Evolutionary conservation across 2,329 filamentous ascomycete species (phyloP), one percentile per base, ranked within the genome.

Genomic region (Xylariaceae sp.): DNA sequence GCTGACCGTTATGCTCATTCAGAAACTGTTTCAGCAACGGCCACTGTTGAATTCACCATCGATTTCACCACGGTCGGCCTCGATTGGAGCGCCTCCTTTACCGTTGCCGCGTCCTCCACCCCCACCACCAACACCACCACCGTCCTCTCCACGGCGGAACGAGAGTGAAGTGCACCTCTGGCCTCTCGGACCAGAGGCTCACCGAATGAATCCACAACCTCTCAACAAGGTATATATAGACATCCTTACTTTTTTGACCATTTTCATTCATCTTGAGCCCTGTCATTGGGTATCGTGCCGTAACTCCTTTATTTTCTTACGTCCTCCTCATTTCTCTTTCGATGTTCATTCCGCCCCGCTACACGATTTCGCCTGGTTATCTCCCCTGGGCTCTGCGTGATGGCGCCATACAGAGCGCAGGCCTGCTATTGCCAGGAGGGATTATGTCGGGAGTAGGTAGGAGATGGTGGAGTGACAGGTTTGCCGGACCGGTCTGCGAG

Each of bases 191-290:
- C 69, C 68, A 69, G 73, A 75, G 71, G 70, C 69, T 69, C 69
- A 67, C 71, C 75, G 71, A 69, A 78, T 78, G 76, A 78, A 76
- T 76, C 73, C 74, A 73, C 75, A 73, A 73, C 72, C 73, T 73
- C 73, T 77, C 58, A 68, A 63, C 64, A 78, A 78, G 76, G 76
- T 77, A 76, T 67, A 62, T 76, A 74, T 67, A 62, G 62, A 55
- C 30, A 48, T 49, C 13, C 18, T n/a, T 52, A 34, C 42, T n/a
- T 6, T n/a, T 45, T 6, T 45, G 13, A n/a, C 13, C n/a, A n/a
- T n/a, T 45, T 13, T 13, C 45, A 44, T 47, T 10, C 37, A 30
- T 13, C 47, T 35, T 17, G 11, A 53, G 1, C 37, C 11, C 52
- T 4, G 51, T n/a, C 6, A 13, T 42, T 42, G 37, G 37, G 37